phyloP scores from a whole-genome alignment of 306 rosid species.

The Comarum palustre region DNA sequence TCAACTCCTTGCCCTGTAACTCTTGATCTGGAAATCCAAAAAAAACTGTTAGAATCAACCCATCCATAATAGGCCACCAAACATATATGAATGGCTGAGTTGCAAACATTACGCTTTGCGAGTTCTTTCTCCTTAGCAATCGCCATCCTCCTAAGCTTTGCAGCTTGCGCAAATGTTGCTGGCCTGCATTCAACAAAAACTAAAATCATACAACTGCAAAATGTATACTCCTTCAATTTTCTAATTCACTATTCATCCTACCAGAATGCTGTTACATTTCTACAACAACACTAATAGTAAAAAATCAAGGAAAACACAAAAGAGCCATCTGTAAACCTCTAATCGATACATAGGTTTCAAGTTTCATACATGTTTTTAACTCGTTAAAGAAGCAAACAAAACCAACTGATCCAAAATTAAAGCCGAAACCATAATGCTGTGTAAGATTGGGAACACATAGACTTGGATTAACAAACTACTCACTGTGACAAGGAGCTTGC shows the following conservation, averaged over 20 bases:
- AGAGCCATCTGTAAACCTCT: background rate
- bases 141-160: constrained; percentile 74
- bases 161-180: constrained; percentile 86
- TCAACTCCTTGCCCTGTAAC: constrained; percentile 45
- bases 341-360: background rate
- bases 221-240: too few relatives aligned
- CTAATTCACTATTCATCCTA: too few relatives aligned
- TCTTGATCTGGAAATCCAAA: constrained; percentile 59
- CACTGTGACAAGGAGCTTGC: constrained; percentile 79
- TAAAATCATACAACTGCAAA: background rate
- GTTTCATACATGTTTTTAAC: background rate
- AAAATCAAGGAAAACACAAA: background rate
- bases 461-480: constrained; percentile 20
- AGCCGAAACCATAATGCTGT: background rate
- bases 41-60: constrained; percentile 16
- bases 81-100: background rate
- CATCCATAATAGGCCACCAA: background rate
- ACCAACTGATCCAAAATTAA: background rate
- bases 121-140: constrained; percentile 87
- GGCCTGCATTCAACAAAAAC: constrained; percentile 50
- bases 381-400: background rate
- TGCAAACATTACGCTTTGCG: constrained; percentile 46
- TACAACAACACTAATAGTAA: too few relatives aligned
- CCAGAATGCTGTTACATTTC: too few relatives aligned
- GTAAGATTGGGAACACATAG: background rate